Evolutionary conservation across 176 grass and related monocot species (phyloP).

Genomic region (Aechmea fasciata): DNA sequence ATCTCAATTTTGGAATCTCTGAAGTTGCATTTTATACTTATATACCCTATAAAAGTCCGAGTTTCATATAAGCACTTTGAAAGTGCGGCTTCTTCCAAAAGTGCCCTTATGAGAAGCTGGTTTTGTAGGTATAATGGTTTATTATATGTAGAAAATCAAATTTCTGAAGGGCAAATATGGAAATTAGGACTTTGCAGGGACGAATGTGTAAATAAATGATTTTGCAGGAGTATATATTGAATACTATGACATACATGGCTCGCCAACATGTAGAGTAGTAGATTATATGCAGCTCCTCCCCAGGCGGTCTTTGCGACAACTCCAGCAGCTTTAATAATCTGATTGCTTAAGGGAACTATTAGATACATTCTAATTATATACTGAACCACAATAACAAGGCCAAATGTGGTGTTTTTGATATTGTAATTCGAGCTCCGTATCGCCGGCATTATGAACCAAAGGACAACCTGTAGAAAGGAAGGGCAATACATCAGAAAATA

Average conservation of each 20-base stretch:
- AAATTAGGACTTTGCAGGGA: no score
- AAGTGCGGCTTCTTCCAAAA: no score
- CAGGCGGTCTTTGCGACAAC: constrained; percentile 89
- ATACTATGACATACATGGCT: constrained; percentile 57
- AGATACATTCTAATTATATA: constrained; percentile 77
- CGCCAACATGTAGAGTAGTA: constrained; percentile 83
- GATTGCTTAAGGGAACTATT: constrained; percentile 54
- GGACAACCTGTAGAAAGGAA: constrained; percentile 36
- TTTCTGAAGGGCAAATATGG: no score
- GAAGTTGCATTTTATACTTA: no score
- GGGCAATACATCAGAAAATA: not conserved
- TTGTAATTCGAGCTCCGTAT: constrained; percentile 45
- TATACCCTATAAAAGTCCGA: no score
- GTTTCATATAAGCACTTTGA: no score
- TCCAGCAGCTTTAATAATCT: constrained; percentile 72
- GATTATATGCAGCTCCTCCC: constrained; percentile 93
- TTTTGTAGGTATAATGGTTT: no score
- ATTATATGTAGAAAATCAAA: no score
- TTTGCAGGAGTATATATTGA: not conserved
- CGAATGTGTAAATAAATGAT: not conserved
- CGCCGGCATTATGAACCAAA: constrained; percentile 61
- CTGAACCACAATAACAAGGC: constrained; percentile 55
- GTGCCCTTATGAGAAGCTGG: no score
- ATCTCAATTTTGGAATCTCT: no score
- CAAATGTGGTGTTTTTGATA: constrained; percentile 52